These are phyloP conservation scores for Venturia effusa DNA, from an alignment of 2,329 filamentous ascomycete species.

Conservation along the genomic window DNA sequence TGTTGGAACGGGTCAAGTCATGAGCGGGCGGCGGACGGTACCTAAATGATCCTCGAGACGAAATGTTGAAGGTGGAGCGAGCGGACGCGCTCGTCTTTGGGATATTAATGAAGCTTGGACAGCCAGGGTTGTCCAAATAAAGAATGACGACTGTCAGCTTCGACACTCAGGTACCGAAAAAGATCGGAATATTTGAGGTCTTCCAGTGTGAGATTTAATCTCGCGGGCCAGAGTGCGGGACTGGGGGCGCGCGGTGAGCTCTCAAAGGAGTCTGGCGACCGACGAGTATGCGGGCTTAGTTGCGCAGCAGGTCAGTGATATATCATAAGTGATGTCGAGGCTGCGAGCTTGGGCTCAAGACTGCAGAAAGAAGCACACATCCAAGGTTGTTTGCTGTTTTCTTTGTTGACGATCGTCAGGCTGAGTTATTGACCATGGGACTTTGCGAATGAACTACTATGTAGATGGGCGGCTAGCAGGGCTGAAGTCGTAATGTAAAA, in stretches of 20 bases:
- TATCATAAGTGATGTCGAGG: background rate
- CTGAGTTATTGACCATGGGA: background rate
- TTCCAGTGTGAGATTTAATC: background rate
- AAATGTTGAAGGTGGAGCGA: constrained; percentile 7
- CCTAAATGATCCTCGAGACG: background rate
- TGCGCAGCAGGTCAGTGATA: background rate
- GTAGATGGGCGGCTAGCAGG: background rate
- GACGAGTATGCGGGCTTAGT: background rate
- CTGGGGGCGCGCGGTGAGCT: background rate
- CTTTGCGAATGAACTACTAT: background rate
- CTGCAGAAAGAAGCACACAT: background rate
- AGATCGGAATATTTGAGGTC: background rate
- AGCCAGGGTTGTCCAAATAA: background rate
- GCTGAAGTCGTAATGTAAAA: background rate
- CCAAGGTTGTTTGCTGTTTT: background rate
- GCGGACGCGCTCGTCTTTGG: background rate
- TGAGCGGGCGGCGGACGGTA: background rate
- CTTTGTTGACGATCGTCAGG: background rate
- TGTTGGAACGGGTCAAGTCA: background rate
- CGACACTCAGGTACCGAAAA: background rate
- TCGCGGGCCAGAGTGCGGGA: background rate
- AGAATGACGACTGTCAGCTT: background rate
- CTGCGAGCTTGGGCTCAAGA: too few relatives aligned
- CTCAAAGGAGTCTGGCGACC: background rate
- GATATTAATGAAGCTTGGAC: constrained; percentile 1